Conservation (phyloP, 352 stramenopile species). For the Stramenopiles sp. region DNA sequence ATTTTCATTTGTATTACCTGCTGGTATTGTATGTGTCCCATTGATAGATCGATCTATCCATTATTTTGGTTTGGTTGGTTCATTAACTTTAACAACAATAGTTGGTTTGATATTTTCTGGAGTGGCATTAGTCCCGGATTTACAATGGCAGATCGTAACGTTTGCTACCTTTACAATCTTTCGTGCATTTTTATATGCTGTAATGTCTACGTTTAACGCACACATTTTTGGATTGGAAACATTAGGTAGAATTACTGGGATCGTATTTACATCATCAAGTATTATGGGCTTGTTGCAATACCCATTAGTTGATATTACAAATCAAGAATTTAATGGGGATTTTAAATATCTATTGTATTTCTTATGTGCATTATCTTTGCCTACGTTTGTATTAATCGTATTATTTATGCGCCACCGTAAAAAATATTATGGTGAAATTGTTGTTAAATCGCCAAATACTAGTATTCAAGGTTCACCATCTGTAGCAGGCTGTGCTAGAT, state of each 20-base stretch:
- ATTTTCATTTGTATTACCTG: slow-evolving; percentile 51
- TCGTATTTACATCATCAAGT: slow-evolving; percentile 50
- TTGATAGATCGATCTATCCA: slow-evolving; percentile 56
- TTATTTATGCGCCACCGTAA: too few species aligned
- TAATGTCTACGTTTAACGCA: slow-evolving; percentile 53
- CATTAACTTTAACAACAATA: slow-evolving; percentile 44
- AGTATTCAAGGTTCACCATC: too few species aligned
- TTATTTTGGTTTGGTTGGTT: slow-evolving; percentile 33
- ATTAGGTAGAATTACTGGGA: slow-evolving; percentile 47
- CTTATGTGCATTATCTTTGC: too few species aligned
- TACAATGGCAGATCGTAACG: slow-evolving; percentile 37
- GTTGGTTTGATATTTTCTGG: slow-evolving; percentile 45
- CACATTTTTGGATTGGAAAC: slow-evolving; percentile 61
- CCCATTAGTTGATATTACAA: too few species aligned
- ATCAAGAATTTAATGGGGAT: too few species aligned
- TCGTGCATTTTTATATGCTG: slow-evolving; percentile 54
- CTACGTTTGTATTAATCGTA: too few species aligned
- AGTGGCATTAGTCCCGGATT: slow-evolving; percentile 37
- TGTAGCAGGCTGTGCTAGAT: too few species aligned
- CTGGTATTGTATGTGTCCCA: slow-evolving; percentile 55
- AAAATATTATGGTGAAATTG: too few species aligned
- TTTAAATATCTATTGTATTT: too few species aligned
- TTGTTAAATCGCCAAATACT: too few species aligned
- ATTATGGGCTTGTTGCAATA: slow-evolving; percentile 48
- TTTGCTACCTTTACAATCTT: slow-evolving; percentile 56